Base-by-base conservation (phyloP, 108 stramenopile genomes). In the Cyclotella kingstonii region DNA sequence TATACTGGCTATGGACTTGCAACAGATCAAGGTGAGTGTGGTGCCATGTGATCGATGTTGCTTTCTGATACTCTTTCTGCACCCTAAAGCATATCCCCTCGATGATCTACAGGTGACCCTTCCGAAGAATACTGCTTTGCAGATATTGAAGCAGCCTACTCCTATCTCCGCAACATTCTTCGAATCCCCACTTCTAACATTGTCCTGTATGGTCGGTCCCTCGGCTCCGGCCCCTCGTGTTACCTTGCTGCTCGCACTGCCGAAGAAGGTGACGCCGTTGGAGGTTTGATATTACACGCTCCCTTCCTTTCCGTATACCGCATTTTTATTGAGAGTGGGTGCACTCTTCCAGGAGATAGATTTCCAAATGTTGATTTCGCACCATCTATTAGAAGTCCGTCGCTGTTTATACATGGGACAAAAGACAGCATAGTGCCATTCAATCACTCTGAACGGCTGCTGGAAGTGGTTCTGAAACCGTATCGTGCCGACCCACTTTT, bases 1-100 rank as follows among this genome's bases (percentile, higher is more conserved):
- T 99, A 99, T 68, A 87, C 95, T 2, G 98, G 98, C 21, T 98
- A 98, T 65, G 97, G 95, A 35, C 67, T 89, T 79, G 86, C 86
- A 3, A 84, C 70, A 50, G 89, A 85, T 63, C 76, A 86, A 63
- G 89, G 89, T 86, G 64, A 73, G 81, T 72, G 30, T 46, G 28
- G 0, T 21, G 25, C 4, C 29, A 18, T 14, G 10, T 4, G 4
- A 12, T 36, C 25, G 11, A 22, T 41, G 22, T 42, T 27, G 38
- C 3, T 6, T 5, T 46, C n/a, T n/a, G n/a, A n/a, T n/a, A n/a
- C n/a, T n/a, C n/a, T n/a, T n/a, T 40, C 26, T 33, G 29, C 26
- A 17, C 0, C 23, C n/a, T 46, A 8, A 22, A 0, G 41, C 25
- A 2, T 35, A 28, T 39, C 15, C 50, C 36, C 52, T 29, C 44